These are phyloP conservation scores for Dissophora globulifera DNA, from an alignment of 192 early-diverging fungal species.

Conservation along the genomic window DNA sequence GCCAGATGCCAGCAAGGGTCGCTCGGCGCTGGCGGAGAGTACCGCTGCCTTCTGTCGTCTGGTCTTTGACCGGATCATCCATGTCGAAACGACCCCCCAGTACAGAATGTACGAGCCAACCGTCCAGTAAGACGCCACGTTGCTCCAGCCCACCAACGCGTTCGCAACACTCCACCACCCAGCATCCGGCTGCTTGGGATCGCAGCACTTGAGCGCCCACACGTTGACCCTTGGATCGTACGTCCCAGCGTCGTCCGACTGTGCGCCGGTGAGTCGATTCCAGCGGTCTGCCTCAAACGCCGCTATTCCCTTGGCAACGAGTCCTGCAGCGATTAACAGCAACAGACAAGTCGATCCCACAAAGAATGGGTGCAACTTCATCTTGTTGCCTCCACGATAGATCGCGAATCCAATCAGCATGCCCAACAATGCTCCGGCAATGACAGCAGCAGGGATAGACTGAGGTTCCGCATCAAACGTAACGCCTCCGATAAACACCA, in stretches of 20 bases:
- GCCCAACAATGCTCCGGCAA: constrained; percentile 75
- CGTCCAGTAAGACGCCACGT: constrained; percentile 76
- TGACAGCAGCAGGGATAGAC: constrained; percentile 83
- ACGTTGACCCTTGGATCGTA: constrained; percentile 64
- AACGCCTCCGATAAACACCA: constrained; percentile 90
- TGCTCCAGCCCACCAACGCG: constrained; percentile 82
- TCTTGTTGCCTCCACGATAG: constrained; percentile 73
- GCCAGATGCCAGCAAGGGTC: constrained; percentile 11
- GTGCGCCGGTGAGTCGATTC: constrained; percentile 67
- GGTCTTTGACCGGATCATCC: constrained; percentile 58
- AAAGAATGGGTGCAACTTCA: constrained; percentile 85
- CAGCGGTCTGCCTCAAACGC: constrained; percentile 76
- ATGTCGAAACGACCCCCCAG: constrained; percentile 69
- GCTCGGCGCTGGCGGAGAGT: background rate
- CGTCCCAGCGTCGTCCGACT: constrained; percentile 66
- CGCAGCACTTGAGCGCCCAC: constrained; percentile 75
- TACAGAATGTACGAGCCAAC: constrained; percentile 81
- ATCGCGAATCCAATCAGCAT: constrained; percentile 74
- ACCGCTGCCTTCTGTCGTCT: constrained; percentile 5
- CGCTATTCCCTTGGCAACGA: constrained; percentile 76
- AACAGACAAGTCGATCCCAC: constrained; percentile 74
- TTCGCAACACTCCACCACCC: constrained; percentile 79
- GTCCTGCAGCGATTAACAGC: constrained; percentile 83
- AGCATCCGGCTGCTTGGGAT: constrained; percentile 56
- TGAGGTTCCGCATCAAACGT: constrained; percentile 69